Evolutionary conservation across 2,329 filamentous ascomycete genomes (phyloP).

Genomic region (Alternaria sp.): DNA sequence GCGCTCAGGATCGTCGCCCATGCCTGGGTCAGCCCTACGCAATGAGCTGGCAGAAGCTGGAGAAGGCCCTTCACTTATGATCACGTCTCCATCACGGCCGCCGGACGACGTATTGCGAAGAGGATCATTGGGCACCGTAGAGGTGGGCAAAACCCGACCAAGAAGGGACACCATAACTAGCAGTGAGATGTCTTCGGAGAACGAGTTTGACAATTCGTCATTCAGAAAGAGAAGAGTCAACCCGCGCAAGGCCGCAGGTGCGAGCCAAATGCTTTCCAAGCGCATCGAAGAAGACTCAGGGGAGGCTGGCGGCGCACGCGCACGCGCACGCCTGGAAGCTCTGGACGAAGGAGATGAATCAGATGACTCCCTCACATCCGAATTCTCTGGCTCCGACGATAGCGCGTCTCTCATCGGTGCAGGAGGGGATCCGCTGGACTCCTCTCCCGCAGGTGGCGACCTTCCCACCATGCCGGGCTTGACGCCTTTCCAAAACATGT

Average conservation of each 20-base stretch:
- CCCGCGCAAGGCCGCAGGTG: slow-evolving; percentile 63
- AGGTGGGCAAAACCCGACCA: slow-evolving; percentile 71
- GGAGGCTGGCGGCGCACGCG: slow-evolving; percentile 33
- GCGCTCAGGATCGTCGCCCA: slow-evolving; percentile 86
- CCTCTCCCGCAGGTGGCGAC: slow-evolving; percentile 54
- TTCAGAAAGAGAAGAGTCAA: slow-evolving; percentile 70
- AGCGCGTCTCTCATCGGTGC: slow-evolving; percentile 74
- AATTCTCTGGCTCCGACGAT: slow-evolving; percentile 57
- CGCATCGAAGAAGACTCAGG: slow-evolving; percentile 59
- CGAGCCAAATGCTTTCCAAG: slow-evolving; percentile 59
- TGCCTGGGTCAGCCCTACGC: slow-evolving; percentile 58
- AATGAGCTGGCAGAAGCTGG: slow-evolving; percentile 60
- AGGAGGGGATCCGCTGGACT: slow-evolving; percentile 65
- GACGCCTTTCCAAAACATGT: slow-evolving; percentile 54
- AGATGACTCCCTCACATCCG: slow-evolving; percentile 48
- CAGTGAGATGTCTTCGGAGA: slow-evolving; percentile 83
- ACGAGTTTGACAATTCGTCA: slow-evolving; percentile 72
- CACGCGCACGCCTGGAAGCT: slow-evolving; percentile 46
- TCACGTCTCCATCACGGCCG: slow-evolving; percentile 62
- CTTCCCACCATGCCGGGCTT: slow-evolving; percentile 52
- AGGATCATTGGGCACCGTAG: slow-evolving; percentile 74
- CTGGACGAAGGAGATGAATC: slow-evolving; percentile 50
- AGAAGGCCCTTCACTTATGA: slow-evolving; percentile 59
- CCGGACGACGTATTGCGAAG: slow-evolving; percentile 50
- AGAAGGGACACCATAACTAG: slow-evolving; percentile 79